phyloP scores from a whole-genome alignment of 2,329 filamentous ascomycete genomes.

The Colletotrichum brevisporum region DNA sequence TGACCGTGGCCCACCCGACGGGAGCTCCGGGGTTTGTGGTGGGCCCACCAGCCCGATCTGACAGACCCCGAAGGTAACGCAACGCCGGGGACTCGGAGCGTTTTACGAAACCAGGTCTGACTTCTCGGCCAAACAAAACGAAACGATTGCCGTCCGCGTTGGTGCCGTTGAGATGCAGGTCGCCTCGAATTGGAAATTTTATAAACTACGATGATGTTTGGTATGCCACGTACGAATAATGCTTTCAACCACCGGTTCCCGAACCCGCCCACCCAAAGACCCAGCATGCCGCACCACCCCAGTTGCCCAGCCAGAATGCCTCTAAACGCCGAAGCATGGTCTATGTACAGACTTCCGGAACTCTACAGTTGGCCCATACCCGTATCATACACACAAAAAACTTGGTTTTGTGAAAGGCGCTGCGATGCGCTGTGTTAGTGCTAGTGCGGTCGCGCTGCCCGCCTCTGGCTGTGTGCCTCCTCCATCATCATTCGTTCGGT shows the following conservation, averaged over 20 bases:
- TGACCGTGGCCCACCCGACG: neutral
- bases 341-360: slow-evolving; percentile 37
- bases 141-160: neutral
- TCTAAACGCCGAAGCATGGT: slow-evolving; percentile 36
- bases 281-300: slow-evolving; percentile 29
- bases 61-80: slow-evolving; percentile 23
- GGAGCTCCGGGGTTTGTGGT: slow-evolving; percentile 25
- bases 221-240: slow-evolving; percentile 33
- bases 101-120: neutral
- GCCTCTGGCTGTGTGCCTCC: slow-evolving; percentile 54
- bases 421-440: slow-evolving; percentile 22
- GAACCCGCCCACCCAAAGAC: slow-evolving; percentile 27
- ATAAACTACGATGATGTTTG: slow-evolving; percentile 31
- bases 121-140: neutral
- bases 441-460: slow-evolving; percentile 37
- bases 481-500: slow-evolving; percentile 65
- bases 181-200: slow-evolving; percentile 20
- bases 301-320: slow-evolving; percentile 31
- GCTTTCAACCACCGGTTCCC: slow-evolving; percentile 20
- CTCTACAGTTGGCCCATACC: slow-evolving; percentile 35
- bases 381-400: slow-evolving; percentile 30
- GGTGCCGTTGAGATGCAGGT: neutral
- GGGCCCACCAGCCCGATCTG: slow-evolving; percentile 26
- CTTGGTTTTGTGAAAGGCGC: neutral
- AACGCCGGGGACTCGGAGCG: neutral